Evolutionary conservation across 148 eudicot genomes (phyloP), one percentile per base, ranked within the genome.

Genomic region (Linanthus parryae): DNA sequence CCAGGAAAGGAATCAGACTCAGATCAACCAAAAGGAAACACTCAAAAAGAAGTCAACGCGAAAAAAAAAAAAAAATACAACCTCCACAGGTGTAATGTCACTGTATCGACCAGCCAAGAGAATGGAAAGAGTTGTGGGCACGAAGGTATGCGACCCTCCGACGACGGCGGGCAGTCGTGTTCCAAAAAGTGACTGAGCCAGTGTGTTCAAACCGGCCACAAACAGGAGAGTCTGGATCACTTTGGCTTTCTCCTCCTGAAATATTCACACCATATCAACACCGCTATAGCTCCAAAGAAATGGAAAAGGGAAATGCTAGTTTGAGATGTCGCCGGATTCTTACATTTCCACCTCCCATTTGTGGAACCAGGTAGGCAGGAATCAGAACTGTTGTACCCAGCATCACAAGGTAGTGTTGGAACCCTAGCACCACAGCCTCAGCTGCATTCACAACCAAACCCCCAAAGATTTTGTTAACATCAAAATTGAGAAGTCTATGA

Each of bases 261-360:
- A 3, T 2, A 44, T 31, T 31, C 5, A 5, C 35, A 31, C 35
- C 11, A 14, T n/a, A 48, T n/a, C 17, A 44, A 21, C 10, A 44
- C 24, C 13, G 48, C 11, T n/a, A 21, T 21, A 1, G 11, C 6
- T 22, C 12, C 4, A 21, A 4, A 44, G 12, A 44, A 19, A 21
- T 16, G 12, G 12, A 39, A 39, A 9, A 5, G 7, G 8, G 0
- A 21, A 46, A 24, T 25, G 14, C 3, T 46, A 16, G 8, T 7
- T 15, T 38, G 14, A 20, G 20, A n/a, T 6, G n/a, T 25, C 1
- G 8, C 5, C 7, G 30, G 52, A 55, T 37, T 12, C 70, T 76
- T 84, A 89, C 97, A 62, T 79, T 69, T 58, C 84, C 82, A 64
- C 97, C 97, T 61, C 97, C 97, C 97, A 89, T 89, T 57, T 82